Conservation (phyloP, 331 rosid genomes). For the Arachis monticola region DNA sequence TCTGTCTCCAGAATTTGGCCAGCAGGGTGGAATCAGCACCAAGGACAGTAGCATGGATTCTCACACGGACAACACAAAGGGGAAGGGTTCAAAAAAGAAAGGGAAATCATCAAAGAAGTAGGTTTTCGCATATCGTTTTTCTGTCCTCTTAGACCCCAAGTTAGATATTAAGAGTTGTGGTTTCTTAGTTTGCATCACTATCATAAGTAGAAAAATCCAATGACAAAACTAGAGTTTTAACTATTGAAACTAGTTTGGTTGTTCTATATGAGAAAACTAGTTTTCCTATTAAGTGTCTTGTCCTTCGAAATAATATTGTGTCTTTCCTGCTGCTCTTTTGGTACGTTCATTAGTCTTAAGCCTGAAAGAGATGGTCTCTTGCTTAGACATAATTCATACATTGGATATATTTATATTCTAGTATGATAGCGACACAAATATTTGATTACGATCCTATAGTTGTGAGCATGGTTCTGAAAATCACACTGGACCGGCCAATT, state of each 20-base stretch:
- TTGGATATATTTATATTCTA: neutral
- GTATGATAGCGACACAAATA: neutral
- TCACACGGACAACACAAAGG: constrained; percentile 41
- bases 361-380: neutral
- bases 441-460: neutral
- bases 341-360: neutral
- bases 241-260: constrained; percentile 33
- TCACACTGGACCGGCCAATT: no score
- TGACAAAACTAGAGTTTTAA: constrained; percentile 4
- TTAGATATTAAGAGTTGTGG: constrained; percentile 11
- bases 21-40: constrained; percentile 39
- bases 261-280: neutral
- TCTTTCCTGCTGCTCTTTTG: neutral
- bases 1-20: constrained; percentile 67
- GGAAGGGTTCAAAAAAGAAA: constrained; percentile 44
- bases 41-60: constrained; percentile 47
- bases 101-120: constrained; percentile 52
- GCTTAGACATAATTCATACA: neutral
- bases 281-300: constrained; percentile 19
- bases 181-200: constrained; percentile 21
- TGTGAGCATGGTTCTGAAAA: neutral
- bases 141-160: constrained; percentile 12
- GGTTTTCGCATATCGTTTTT: constrained; percentile 9
- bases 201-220: neutral
- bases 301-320: constrained; percentile 2